phyloP scores from a whole-genome alignment of 1,284 basidiomycete species.

The Puccinia polysora region DNA sequence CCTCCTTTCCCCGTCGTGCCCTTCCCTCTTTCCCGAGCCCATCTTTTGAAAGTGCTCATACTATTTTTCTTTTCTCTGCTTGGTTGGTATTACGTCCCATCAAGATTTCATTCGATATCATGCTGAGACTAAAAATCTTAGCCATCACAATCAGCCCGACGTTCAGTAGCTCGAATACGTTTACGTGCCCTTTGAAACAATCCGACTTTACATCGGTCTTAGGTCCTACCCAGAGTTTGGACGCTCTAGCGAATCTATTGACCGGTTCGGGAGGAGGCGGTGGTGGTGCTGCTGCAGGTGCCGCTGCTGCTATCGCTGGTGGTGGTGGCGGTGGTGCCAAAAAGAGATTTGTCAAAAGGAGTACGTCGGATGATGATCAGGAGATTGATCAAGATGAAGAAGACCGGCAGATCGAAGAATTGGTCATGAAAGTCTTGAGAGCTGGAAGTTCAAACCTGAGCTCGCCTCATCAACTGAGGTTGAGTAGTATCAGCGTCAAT shows the following conservation, averaged over 20 bases:
- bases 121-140: constrained; percentile 48
- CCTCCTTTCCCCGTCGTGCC: not conserved
- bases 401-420: too few species aligned
- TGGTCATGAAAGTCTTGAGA: too few species aligned
- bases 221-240: constrained; percentile 44
- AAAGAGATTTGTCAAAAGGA: not conserved
- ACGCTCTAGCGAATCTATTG: constrained; percentile 47
- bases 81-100: constrained; percentile 38
- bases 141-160: constrained; percentile 48
- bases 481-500: too few species aligned
- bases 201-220: constrained; percentile 17
- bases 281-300: too few species aligned
- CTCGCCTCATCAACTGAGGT: too few species aligned
- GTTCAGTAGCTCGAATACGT: constrained; percentile 36
- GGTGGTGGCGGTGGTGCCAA: not conserved
- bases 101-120: constrained; percentile 50
- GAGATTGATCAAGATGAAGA: not conserved
- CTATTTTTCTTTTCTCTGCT: not conserved
- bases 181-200: constrained; percentile 33
- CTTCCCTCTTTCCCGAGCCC: not conserved
- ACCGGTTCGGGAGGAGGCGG: constrained; percentile 37
- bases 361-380: not conserved
- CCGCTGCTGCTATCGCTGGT: too few species aligned
- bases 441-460: too few species aligned
- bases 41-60: constrained; percentile 7